These are phyloP conservation scores for Ophiostoma populinum DNA, from an alignment of 2,329 filamentous ascomycete species.

Conservation along the genomic window DNA sequence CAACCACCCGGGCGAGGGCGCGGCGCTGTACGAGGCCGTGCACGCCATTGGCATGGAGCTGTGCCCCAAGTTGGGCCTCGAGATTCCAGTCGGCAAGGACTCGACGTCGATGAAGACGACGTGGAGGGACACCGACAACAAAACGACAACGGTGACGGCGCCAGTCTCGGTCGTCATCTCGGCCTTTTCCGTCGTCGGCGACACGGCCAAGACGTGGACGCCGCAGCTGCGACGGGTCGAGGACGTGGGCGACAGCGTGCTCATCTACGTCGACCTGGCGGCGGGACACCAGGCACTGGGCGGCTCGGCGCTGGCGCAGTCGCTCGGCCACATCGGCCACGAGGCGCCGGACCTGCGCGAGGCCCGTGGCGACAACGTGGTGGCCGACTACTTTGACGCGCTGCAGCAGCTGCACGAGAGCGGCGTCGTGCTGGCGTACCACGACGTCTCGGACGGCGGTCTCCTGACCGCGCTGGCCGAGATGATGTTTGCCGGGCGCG, in stretches of 20 bases:
- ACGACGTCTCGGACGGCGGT: conserved; percentile 87
- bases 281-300: conserved; percentile 66
- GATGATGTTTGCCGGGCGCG: conserved; percentile 96
- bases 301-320: conserved; percentile 80
- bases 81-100: conserved; percentile 93
- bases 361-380: conserved; percentile 10
- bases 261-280: conserved; percentile 85
- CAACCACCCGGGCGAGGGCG: conserved; percentile 80
- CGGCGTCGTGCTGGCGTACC: conserved; percentile 67
- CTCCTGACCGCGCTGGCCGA: conserved; percentile 79
- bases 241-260: conserved; percentile 73
- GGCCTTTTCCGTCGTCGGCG: conserved; percentile 69
- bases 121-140: conserved; percentile 49
- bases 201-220: conserved; percentile 82
- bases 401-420: conserved; percentile 45
- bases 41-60: conserved; percentile 84
- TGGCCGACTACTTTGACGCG: conserved; percentile 77
- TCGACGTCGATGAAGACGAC: conserved; percentile 98
- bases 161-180: conserved; percentile 85
- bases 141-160: conserved; percentile 67
- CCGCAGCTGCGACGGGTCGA: conserved; percentile 68
- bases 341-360: conserved; percentile 77
- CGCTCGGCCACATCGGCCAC: conserved; percentile 70
- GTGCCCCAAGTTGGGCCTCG: conserved; percentile 76
- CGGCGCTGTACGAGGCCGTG: conserved; percentile 83